Evolutionary conservation across 2,329 filamentous ascomycete genomes (phyloP), one percentile per base, ranked within the genome.

Genomic region (Herpotrichia juniperi): DNA sequence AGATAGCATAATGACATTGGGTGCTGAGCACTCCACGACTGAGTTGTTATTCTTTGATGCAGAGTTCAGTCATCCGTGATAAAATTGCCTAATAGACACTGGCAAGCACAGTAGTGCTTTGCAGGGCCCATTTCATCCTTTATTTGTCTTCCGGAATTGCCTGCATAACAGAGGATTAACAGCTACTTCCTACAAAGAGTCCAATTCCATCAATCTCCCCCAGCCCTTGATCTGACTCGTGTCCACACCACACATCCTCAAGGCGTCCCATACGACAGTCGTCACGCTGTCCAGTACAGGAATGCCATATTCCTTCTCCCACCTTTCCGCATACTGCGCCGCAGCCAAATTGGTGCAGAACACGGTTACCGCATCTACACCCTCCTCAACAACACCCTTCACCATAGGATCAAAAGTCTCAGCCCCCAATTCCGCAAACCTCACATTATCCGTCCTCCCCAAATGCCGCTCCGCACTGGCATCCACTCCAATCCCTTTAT

Each of bases 281-380:
- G 72, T 68, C 9, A 79, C 74, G 0, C 74, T 76, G 62, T 79
- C 77, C 17, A 78, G 65, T 4, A 79, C 73, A 2, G 65, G 61
- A 3, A 78, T 42, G 1, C 62, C 64, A 48, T 74, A 52, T 51
- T 66, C 59, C 32, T 62, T 46, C 55, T 79, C 77, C 77, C 76
- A 79, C 14, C 62, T 30, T 9, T 53, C 57, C 1, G 68, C 75
- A 7, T 71, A 59, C 48, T 76, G 72, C 6, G 76, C 76, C 3
- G 75, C 76, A 11, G 61, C 60, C 25, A 78, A 58, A 57, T 79
- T 79, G 12, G 76, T 80, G 60, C 76, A 79, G 56, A 78, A 78
- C 1, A 74, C 75, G 7, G 70, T 70, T 1, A 78, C 59, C 2
- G 69, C 72, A 47, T 72, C 53, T 1, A 69, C 63, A n/a, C 64